Evolutionary conservation across 139 green algal species (phyloP).

Genomic region (Chlamydomonas eustigma): DNA sequence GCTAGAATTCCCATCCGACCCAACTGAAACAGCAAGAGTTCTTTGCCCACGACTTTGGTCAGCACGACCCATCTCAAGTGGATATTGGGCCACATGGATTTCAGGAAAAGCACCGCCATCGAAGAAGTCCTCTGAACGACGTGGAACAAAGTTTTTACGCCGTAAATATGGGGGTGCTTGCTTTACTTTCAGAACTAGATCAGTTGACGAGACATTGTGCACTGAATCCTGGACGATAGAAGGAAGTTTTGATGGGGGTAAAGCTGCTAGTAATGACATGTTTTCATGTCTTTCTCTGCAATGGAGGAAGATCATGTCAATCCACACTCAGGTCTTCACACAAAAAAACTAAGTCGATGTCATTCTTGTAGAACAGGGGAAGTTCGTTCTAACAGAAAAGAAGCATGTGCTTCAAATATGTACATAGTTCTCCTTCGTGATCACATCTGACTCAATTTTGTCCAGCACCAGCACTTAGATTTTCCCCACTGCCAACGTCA

Average conservation of each 20-base stretch:
- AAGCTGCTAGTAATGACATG: too few species aligned
- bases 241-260: too few species aligned
- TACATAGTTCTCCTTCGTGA: background rate
- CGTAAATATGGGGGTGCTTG: slow-evolving; percentile 64
- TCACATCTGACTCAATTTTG: background rate
- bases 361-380: too few species aligned
- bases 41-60: slow-evolving; percentile 38
- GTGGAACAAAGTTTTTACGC: slow-evolving; percentile 69
- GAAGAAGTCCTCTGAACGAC: slow-evolving; percentile 77
- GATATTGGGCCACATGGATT: slow-evolving; percentile 88
- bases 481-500: background rate
- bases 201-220: too few species aligned
- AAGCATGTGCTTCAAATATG: background rate
- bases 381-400: background rate
- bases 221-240: too few species aligned
- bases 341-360: too few species aligned
- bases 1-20: slow-evolving; percentile 71
- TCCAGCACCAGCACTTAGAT: background rate
- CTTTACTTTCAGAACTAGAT: background rate
- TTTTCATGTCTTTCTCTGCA: too few species aligned
- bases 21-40: slow-evolving; percentile 78
- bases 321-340: too few species aligned
- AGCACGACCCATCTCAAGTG: slow-evolving; percentile 78
- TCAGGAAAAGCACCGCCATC: slow-evolving; percentile 90
- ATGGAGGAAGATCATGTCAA: too few species aligned